Evolutionary conservation across 257 asterid genomes (phyloP).

Genomic region (Solanum clarkiae): DNA sequence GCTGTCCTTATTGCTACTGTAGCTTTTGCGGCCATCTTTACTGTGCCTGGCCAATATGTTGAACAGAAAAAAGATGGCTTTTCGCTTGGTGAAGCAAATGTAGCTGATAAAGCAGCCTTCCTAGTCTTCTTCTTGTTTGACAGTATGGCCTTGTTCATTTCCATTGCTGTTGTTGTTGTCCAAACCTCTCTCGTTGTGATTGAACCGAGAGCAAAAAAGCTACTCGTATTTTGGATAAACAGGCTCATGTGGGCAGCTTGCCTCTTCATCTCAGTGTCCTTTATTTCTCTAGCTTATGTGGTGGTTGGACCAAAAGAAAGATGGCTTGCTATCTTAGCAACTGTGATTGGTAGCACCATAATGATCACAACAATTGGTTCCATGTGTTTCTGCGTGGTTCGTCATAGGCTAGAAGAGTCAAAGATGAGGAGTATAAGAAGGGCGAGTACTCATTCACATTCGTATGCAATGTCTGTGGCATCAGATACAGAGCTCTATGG

Average conservation of each 20-base stretch:
- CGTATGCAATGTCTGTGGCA: slow-evolving; percentile 57
- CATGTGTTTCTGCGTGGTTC: slow-evolving; percentile 80
- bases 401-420: slow-evolving; percentile 73
- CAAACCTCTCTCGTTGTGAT: slow-evolving; percentile 91
- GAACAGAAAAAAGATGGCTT: slow-evolving; percentile 24
- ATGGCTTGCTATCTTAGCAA: slow-evolving; percentile 82
- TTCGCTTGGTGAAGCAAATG: slow-evolving; percentile 66
- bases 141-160: slow-evolving; percentile 74
- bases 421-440: slow-evolving; percentile 59
- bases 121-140: slow-evolving; percentile 71
- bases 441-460: slow-evolving; percentile 43
- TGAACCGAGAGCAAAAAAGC: slow-evolving; percentile 80
- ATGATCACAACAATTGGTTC: slow-evolving; percentile 86
- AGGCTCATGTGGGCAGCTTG: slow-evolving; percentile 98
- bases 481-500: slow-evolving; percentile 60
- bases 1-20: slow-evolving; percentile 93
- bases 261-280: slow-evolving; percentile 73
- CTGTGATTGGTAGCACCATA: slow-evolving; percentile 61
- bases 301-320: slow-evolving; percentile 64
- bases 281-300: slow-evolving; percentile 67
- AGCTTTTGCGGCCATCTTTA: slow-evolving; percentile 89
- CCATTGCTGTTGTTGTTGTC: slow-evolving; percentile 86
- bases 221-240: slow-evolving; percentile 82
- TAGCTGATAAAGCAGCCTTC: slow-evolving; percentile 66
- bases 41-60: slow-evolving; percentile 85